Base-by-base conservation (phyloP, 177 flowering plant genomes). In the Vitis hybrid region DNA sequence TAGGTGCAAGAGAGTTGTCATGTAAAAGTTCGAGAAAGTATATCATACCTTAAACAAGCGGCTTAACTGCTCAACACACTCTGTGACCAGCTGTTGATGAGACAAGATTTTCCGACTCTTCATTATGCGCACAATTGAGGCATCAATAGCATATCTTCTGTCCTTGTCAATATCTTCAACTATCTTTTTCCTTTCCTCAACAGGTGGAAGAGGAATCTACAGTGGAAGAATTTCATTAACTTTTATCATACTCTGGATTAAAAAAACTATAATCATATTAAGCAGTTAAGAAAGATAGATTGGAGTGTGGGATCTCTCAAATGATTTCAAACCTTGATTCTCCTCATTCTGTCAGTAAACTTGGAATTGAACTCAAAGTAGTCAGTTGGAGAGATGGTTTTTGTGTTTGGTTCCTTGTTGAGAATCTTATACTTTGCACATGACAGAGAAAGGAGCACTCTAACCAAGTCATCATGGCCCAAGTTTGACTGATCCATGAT, bases 271-370 rank as follows among this genome's bases (percentile, higher is more conserved):
- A 29, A 53, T 5, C 2, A 8, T 4, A 21, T 12, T 13, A 65
- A 9, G 9, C 3, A n/a, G 52, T 16, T 53, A 31, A 39, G 45
- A 39, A 39, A 39, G 45, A 39, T 39, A 39, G 1, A 39, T 6
- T 39, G 45, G 45, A 39, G 8, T 39, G 45, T 39, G 45, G 45
- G 45, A 7, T 4, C 5, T 39, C 45, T 39, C 45, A 39, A 39
- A 39, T 39, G 45, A 39, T 39, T 39, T 39, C 45, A 39, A 39
- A 39, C 45, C 45, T 73, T 83, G 66, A 89, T 88, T 73, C 89
- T 85, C 71, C 86, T 78, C 91, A 85, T 79, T 53, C 67, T 82
- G 66, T 87, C 93, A 16, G 93, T 89, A 53, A 89, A 87, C 69
- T 80, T 85, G n/a, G 83, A 69, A 69, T 89, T 89, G 65, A 86